Evolutionary conservation across 495 filamentous ascomycete genomes (phyloP).

Genomic region (Penicillium silybi): DNA sequence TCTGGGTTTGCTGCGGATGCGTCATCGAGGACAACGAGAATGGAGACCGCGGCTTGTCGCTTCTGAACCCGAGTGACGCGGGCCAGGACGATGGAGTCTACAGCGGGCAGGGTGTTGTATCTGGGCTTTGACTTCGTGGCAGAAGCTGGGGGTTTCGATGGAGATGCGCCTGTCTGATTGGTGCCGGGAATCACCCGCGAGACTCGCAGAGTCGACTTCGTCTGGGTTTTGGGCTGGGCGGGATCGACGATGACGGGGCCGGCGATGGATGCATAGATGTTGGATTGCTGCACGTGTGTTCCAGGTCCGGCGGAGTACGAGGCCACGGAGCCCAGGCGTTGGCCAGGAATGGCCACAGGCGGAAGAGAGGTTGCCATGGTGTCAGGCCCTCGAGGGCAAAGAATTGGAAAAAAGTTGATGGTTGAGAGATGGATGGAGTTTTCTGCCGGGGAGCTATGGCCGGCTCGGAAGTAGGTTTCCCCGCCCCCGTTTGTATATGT

Average conservation of each 20-base stretch:
- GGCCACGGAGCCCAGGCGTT: constrained; percentile 64
- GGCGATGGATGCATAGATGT: constrained; percentile 70
- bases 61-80: constrained; percentile 79
- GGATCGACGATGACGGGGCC: constrained; percentile 53
- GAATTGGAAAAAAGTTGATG: background rate
- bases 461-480: constrained; percentile 16
- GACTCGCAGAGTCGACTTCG: constrained; percentile 52
- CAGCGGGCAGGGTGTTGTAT: constrained; percentile 72
- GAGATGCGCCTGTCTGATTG: background rate
- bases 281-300: constrained; percentile 68
- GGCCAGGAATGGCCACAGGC: constrained; percentile 59
- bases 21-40: constrained; percentile 69
- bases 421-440: constrained; percentile 7
- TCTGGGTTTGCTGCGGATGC: constrained; percentile 33
- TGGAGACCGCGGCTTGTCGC: constrained; percentile 75
- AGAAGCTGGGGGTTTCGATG: constrained; percentile 25
- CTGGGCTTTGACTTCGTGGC: constrained; percentile 22
- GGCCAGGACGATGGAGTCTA: constrained; percentile 75
- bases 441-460: constrained; percentile 12
- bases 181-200: constrained; percentile 33
- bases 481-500: constrained; percentile 1
- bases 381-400: constrained; percentile 5
- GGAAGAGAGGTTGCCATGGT: constrained; percentile 34
- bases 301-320: constrained; percentile 70
- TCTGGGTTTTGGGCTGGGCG: constrained; percentile 44